These are phyloP conservation scores for Botrytis deweyae DNA, from an alignment of 2,329 filamentous ascomycete genomes.

Conservation along the genomic window DNA sequence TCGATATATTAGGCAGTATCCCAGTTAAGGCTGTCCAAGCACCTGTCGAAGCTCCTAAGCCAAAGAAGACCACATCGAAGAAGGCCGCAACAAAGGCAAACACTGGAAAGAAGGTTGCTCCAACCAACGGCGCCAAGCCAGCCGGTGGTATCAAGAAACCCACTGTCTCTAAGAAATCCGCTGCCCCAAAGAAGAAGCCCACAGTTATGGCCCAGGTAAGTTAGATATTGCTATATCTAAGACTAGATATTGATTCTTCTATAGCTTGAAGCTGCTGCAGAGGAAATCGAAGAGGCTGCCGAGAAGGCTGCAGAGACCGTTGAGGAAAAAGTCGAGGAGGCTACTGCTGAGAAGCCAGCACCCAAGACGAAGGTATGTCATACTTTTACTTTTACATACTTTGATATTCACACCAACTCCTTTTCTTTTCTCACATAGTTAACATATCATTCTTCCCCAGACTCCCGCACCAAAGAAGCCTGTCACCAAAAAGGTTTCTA, in stretches of 20 bases:
- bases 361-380: constrained; percentile 14
- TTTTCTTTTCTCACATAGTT: not conserved
- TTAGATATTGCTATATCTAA: constrained; percentile 11
- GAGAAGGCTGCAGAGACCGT: not conserved
- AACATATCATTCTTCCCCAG: constrained; percentile 27
- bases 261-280: constrained; percentile 1
- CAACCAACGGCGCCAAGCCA: constrained; percentile 38
- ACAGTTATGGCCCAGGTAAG: constrained; percentile 36
- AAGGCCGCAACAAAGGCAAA: constrained; percentile 28
- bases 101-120: constrained; percentile 35
- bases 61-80: constrained; percentile 32
- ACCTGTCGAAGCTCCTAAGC: constrained; percentile 32
- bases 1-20: constrained; percentile 32
- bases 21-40: constrained; percentile 35
- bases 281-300: not conserved
- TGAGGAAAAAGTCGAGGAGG: not conserved
- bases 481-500: constrained; percentile 13
- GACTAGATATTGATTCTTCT: not conserved
- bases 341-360: not conserved
- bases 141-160: constrained; percentile 26
- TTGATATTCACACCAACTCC: not conserved
- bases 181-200: constrained; percentile 37
- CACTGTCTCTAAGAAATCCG: constrained; percentile 23
- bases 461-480: constrained; percentile 42
- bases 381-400: not conserved